Evolutionary conservation across 345 rosid genomes (phyloP).

Genomic region (Camelina sativa): DNA sequence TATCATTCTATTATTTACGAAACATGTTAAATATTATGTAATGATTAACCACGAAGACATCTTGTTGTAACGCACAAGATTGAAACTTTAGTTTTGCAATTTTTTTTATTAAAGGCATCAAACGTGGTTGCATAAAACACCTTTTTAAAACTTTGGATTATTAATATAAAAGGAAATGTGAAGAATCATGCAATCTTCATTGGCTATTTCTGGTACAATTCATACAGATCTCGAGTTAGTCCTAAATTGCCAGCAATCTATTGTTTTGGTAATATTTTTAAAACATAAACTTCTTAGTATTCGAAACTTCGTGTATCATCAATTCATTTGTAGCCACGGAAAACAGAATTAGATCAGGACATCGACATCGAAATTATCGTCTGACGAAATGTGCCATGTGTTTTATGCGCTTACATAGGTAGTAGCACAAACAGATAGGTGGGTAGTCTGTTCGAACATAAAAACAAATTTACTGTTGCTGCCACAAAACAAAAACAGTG

Average conservation of each 20-base stretch:
- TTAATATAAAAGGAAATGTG: conserved; percentile 16
- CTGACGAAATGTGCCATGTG: conserved; percentile 42
- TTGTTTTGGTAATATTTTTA: conserved; percentile 1
- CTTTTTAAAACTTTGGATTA: conserved; percentile 19
- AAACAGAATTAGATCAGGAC: conserved; percentile 32
- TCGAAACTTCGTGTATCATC: neutral
- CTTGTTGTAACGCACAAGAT: conserved; percentile 30
- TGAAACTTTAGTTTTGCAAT: conserved; percentile 13
- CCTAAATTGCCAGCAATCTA: conserved; percentile 15
- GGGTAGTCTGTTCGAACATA: neutral
- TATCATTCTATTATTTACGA: conserved; percentile 8
- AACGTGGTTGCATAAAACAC: conserved; percentile 37
- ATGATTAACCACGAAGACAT: conserved; percentile 16
- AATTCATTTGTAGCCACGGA: neutral
- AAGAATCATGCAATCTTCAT: conserved; percentile 23
- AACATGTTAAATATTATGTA: neutral
- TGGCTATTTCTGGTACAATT: conserved; percentile 35
- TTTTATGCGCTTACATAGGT: conserved; percentile 26
- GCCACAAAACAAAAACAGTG: neutral
- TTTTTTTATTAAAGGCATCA: conserved; percentile 26
- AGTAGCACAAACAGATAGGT: conserved; percentile 14
- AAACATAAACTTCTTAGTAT: neutral
- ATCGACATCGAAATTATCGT: conserved; percentile 41
- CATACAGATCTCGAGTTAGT: conserved; percentile 20
- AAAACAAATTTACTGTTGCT: conserved; percentile 1